Percentiles rank a stretch among this genome's conserved stretches.
Evolutionary conservation across 2,329 filamentous ascomycete species (phyloP).

Genomic region (Colletotrichum chlorophyti): DNA sequence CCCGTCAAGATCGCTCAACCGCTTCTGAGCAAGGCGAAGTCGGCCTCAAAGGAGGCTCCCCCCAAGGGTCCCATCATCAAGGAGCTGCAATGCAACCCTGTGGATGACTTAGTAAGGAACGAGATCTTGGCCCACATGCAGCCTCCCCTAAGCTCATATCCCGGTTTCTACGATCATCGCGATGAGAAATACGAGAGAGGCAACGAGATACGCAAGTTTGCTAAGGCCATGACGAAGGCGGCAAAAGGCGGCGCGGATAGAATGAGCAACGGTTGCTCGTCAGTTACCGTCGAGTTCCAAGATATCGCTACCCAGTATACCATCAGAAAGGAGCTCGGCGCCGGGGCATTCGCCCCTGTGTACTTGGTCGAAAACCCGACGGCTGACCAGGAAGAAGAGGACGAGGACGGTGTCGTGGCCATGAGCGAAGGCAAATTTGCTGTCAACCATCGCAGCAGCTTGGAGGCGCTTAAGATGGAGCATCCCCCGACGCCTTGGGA

Average conservation of each 20-base stretch:
- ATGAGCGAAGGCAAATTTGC: conserved; percentile 70
- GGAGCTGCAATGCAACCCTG: conserved; percentile 87
- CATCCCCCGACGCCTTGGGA: conserved; percentile 90
- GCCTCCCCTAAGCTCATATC: conserved; percentile 75
- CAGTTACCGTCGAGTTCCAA: conserved; percentile 71
- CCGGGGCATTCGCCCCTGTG: conserved; percentile 93
- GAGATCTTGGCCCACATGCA: conserved; percentile 78
- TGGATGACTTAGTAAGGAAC: conserved; percentile 76
- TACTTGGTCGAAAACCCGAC: conserved; percentile 84
- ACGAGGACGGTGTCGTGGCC: conserved; percentile 52
- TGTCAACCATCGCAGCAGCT: conserved; percentile 58
- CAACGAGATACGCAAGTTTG: conserved; percentile 81
- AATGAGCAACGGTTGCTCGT: conserved; percentile 62
- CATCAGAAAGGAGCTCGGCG: conserved; percentile 84
- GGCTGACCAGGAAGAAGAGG: conserved; percentile 51
- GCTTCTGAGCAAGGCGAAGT: conserved; percentile 52
- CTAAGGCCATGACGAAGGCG: conserved; percentile 69
- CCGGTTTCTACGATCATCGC: conserved; percentile 80
- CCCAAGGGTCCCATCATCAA: conserved; percentile 77
- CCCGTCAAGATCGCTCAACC: conserved; percentile 60
- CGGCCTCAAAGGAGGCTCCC: conserved; percentile 45
- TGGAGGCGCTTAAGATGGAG: conserved; percentile 96
- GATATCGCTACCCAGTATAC: conserved; percentile 73
- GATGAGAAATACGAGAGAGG: conserved; percentile 69
- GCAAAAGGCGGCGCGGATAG: conserved; percentile 67